These are phyloP conservation scores for Cylindrotheca fusiformis DNA, from an alignment of 108 stramenopile species.

Conservation along the genomic window DNA sequence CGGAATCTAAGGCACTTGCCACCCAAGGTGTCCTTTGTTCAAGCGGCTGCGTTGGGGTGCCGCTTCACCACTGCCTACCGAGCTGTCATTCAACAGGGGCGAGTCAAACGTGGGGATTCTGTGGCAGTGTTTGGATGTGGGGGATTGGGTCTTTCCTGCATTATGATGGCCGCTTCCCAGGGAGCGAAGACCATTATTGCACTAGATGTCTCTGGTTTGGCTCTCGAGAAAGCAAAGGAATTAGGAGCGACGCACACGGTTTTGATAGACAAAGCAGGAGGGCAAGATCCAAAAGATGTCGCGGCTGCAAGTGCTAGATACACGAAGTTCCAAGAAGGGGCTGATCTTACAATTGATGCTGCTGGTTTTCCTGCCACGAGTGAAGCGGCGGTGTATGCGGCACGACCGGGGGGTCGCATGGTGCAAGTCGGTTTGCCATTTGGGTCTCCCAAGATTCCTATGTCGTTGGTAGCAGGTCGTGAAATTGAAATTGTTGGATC, in stretches of 20 bases:
- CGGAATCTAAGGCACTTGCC: conserved; percentile 59
- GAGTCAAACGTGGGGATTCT: not conserved
- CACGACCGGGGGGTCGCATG: conserved; percentile 58
- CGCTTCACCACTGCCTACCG: conserved; percentile 82
- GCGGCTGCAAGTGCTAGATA: conserved; percentile 28
- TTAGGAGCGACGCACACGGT: conserved; percentile 61
- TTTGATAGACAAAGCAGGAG: not conserved
- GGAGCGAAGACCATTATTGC: conserved; percentile 47
- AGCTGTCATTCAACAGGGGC: conserved; percentile 71
- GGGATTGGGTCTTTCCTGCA: conserved; percentile 72
- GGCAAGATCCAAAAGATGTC: conserved; percentile 8
- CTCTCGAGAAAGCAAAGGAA: conserved; percentile 52
- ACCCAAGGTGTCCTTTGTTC: conserved; percentile 53
- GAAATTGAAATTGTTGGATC: conserved; percentile 73
- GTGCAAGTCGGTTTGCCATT: conserved; percentile 80
- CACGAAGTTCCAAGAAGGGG: conserved; percentile 47
- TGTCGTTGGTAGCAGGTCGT: conserved; percentile 66
- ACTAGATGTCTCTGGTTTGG: conserved; percentile 62
- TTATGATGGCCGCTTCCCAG: conserved; percentile 59
- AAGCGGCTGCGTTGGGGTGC: conserved; percentile 82
- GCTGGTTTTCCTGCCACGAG: conserved; percentile 68
- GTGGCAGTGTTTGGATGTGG: conserved; percentile 72
- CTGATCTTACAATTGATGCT: conserved; percentile 69
- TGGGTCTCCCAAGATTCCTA: conserved; percentile 54
- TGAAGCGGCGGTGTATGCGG: conserved; percentile 57